These are phyloP conservation scores for Tylopilus sp. DNA, from an alignment of 768 basidiomycete species.

Conservation along the genomic window DNA sequence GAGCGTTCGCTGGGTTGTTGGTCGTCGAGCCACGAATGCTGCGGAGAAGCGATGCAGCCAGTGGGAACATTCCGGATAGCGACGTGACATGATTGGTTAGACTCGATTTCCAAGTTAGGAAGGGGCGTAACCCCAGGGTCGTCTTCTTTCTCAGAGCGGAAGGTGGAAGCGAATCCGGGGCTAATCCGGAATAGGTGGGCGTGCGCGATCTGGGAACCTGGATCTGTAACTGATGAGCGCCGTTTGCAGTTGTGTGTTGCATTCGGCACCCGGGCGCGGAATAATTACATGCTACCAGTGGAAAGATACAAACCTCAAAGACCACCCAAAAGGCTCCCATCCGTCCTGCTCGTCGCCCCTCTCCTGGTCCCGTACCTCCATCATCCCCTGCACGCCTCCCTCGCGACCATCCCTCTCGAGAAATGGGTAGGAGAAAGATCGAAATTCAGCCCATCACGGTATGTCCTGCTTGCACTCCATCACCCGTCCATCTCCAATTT, in stretches of 20 bases:
- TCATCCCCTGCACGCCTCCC: slow-evolving; percentile 10
- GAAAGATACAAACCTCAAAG: slow-evolving; percentile 35
- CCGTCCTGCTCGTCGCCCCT: slow-evolving; percentile 18
- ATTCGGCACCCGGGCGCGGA: slow-evolving; percentile 38
- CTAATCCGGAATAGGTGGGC: slow-evolving; percentile 22
- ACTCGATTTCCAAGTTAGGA: background rate
- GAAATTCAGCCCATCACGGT: slow-evolving; percentile 81
- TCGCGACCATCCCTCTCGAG: background rate
- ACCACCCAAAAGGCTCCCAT: slow-evolving; percentile 34
- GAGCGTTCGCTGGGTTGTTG: slow-evolving; percentile 18
- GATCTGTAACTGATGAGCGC: slow-evolving; percentile 33
- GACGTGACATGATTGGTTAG: too few relatives aligned
- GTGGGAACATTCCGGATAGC: too few relatives aligned
- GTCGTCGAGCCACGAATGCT: slow-evolving; percentile 5
- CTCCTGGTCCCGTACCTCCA: slow-evolving; percentile 20
- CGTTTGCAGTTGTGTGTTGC: slow-evolving; percentile 36
- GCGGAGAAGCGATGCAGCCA: slow-evolving; percentile 23
- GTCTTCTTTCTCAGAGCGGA: background rate
- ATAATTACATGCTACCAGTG: slow-evolving; percentile 36
- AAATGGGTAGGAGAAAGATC: slow-evolving; percentile 77
- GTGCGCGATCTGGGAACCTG: slow-evolving; percentile 15
- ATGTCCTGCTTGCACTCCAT: slow-evolving; percentile 31
- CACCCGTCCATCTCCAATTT: slow-evolving; percentile 28
- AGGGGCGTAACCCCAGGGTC: background rate
- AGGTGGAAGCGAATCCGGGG: slow-evolving; percentile 21